A percentile compares a stretch with the other conserved stretches of the same genome.
Evolutionary conservation across 139 green algal genomes (phyloP).

Genomic region (Chara braunii): DNA sequence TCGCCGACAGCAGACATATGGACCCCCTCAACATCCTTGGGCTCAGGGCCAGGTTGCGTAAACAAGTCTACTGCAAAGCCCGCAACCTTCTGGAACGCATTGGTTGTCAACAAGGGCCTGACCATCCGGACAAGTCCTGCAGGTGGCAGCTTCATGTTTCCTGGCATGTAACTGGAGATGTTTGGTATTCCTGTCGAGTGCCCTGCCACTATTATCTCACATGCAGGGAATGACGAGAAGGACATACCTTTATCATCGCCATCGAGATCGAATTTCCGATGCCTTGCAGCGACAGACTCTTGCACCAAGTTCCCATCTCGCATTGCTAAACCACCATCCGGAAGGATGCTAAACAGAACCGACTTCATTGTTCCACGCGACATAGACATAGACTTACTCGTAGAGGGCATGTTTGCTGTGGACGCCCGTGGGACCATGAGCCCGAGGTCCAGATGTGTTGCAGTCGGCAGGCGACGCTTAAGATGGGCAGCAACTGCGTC

Average conservation of each 20-base stretch:
- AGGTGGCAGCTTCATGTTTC: no score
- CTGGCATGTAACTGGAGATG: conserved; percentile 32
- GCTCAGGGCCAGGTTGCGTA: no score
- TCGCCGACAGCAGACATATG: no score
- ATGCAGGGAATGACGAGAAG: conserved; percentile 21
- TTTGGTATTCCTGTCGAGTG: conserved; percentile 34
- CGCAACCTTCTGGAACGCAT: no score
- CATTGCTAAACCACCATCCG: conserved; percentile 10
- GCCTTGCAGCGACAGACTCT: no score
- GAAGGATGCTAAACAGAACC: conserved; percentile 23
- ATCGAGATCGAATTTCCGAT: background rate
- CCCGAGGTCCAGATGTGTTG: conserved; percentile 33
- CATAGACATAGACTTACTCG: no score
- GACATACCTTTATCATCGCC: conserved; percentile 10
- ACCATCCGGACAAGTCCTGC: no score
- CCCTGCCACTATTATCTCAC: conserved; percentile 11
- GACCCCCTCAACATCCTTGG: no score
- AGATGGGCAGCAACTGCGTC: conserved; percentile 23
- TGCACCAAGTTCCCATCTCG: conserved; percentile 9
- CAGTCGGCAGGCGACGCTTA: conserved; percentile 14
- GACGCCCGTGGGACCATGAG: no score
- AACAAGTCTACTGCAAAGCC: no score
- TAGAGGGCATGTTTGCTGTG: no score
- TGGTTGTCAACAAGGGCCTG: no score
- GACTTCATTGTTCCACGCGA: conserved; percentile 27